Percentiles rank a stretch among this genome's conserved stretches.
Evolutionary conservation across 495 filamentous ascomycete species (phyloP).

Genomic region (Penicillium odoratum): DNA sequence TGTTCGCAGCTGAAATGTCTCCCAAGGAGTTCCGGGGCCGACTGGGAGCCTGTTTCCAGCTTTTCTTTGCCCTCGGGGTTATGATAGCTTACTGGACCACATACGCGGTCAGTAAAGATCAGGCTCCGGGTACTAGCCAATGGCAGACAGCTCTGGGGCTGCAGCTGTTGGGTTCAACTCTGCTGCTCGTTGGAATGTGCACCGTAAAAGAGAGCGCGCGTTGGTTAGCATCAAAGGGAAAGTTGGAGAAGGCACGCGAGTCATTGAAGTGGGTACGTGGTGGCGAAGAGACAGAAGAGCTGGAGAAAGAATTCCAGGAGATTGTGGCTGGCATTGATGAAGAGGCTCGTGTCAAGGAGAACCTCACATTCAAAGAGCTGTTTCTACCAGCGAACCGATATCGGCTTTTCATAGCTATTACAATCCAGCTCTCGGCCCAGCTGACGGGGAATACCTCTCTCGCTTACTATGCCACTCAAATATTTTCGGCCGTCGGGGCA

Average conservation of each 20-base stretch:
- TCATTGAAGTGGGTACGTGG: slow-evolving; percentile 22
- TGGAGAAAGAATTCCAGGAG: slow-evolving; percentile 32
- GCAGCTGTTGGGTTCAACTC: slow-evolving; percentile 45
- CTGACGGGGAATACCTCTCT: slow-evolving; percentile 50
- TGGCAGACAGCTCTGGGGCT: slow-evolving; percentile 56
- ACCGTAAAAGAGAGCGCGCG: slow-evolving; percentile 48
- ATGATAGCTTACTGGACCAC: slow-evolving; percentile 53
- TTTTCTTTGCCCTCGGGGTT: slow-evolving; percentile 50
- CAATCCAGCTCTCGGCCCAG: slow-evolving; percentile 46
- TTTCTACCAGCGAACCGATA: slow-evolving; percentile 45
- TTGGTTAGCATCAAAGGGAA: slow-evolving; percentile 51
- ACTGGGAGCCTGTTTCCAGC: slow-evolving; percentile 50
- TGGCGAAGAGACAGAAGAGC: slow-evolving; percentile 34
- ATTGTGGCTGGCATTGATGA: slow-evolving; percentile 44
- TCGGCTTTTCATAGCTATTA: slow-evolving; percentile 43
- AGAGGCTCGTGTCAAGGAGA: slow-evolving; percentile 43
- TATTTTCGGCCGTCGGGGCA: slow-evolving; percentile 47
- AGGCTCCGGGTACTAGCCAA: slow-evolving; percentile 34
- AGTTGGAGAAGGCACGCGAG: slow-evolving; percentile 18
- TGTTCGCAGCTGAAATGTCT: slow-evolving; percentile 54
- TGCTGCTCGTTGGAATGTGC: slow-evolving; percentile 47
- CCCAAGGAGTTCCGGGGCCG: slow-evolving; percentile 53
- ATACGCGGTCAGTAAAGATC: slow-evolving; percentile 44
- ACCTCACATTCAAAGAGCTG: slow-evolving; percentile 41
- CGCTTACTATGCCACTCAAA: slow-evolving; percentile 50